Base-by-base conservation (phyloP, 2,329 filamentous ascomycete genomes). In the Phialophora verrucosa region DNA sequence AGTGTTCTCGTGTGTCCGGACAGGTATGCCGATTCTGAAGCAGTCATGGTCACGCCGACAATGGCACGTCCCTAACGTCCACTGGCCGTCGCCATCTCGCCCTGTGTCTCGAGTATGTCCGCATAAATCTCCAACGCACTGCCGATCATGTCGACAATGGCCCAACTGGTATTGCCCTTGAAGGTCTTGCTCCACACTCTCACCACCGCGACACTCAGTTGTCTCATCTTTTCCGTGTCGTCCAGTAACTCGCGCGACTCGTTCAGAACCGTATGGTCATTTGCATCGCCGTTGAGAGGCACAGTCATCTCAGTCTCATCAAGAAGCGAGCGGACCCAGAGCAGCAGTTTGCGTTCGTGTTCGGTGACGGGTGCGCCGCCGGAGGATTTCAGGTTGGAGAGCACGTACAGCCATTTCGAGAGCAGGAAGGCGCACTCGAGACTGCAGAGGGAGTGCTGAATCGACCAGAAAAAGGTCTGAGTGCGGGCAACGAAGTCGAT, bases 401-500 rank as follows among this genome's bases (percentile, higher is more conserved):
- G 81, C 4, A 78, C 76, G 27, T 81, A 77, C 4, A 82, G 72
- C 81, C 81, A 82, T 58, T 80, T 78, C 64, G 79, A 81, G 4
- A 82, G 73, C 25, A 82, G 76, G 67, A 82, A 82, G 0, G 84
- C 83, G 63, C 83, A 85, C 69, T 85, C 83, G 17, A 85, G 73
- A 65, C 81, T 84, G 74, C 82, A 84, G 5, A 86, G 75, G 0
- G 83, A 83, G 69, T 86, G 84, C 69, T 85, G 83, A 31, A 85
- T 82, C 44, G 81, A 83, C 84, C 84, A 86, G 71, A 84, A 83
- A 62, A 84, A 82, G 1, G 83, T 84, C 71, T 85, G 83, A 1
- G 81, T 84, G 54, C 78, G 78, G 2, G 83, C 83, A 44, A 85
- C 83, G 59, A 84, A 84, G 58, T 82, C 79, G 58, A 85, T 81